phyloP scores from a whole-genome alignment of 2,329 filamentous ascomycete species.

The Aureobasidium uvarum region DNA sequence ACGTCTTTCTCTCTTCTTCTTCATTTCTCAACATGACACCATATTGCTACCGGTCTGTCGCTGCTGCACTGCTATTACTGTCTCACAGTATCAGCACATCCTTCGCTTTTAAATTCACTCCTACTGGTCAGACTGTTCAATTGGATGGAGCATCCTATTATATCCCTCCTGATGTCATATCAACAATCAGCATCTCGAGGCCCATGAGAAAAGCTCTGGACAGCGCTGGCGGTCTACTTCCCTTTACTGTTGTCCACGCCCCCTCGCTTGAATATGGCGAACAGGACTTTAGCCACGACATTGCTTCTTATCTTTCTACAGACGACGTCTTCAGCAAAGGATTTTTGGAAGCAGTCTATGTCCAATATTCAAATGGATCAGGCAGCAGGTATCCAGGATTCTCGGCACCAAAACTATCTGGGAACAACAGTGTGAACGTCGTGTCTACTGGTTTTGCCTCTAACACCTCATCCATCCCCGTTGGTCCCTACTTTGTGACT shows the following conservation, averaged over 20 bases:
- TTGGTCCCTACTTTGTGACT: constrained; percentile 54
- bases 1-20: background rate
- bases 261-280: constrained; percentile 32
- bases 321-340: constrained; percentile 47
- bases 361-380: constrained; percentile 25
- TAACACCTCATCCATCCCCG: constrained; percentile 37
- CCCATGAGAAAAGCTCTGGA: constrained; percentile 31
- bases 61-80: constrained; percentile 12
- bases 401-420: constrained; percentile 16
- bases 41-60: background rate
- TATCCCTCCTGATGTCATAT: constrained; percentile 41
- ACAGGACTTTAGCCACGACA: constrained; percentile 32
- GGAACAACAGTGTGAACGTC: constrained; percentile 22
- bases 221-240: constrained; percentile 37
- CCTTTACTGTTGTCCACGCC: constrained; percentile 42
- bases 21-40: background rate
- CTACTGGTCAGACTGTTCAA: constrained; percentile 44
- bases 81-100: background rate
- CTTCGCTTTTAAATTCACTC: constrained; percentile 29
- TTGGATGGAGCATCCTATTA: constrained; percentile 45
- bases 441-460: constrained; percentile 30
- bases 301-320: constrained; percentile 36
- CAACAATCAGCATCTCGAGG: constrained; percentile 34
- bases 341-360: constrained; percentile 38
- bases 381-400: constrained; percentile 19